phyloP scores from a whole-genome alignment of 805 yeast genomes.

The Yarrowia alimentaria region DNA sequence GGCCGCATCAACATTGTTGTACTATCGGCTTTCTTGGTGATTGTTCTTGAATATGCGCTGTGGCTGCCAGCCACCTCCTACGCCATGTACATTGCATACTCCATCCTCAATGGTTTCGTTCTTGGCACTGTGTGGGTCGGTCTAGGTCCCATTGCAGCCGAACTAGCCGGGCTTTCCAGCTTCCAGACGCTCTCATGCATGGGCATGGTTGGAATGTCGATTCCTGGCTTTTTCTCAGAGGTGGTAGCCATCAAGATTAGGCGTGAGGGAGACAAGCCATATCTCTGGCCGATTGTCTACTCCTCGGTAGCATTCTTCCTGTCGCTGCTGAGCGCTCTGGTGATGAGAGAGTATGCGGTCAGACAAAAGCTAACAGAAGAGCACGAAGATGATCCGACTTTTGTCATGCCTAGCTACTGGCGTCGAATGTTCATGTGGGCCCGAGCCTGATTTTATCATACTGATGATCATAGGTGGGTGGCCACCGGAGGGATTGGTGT shows the following conservation, averaged over 20 bases:
- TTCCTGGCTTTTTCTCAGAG: conserved; percentile 25
- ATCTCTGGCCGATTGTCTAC: conserved; percentile 27
- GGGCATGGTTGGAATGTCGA: conserved; percentile 19
- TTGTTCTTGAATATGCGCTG: conserved; percentile 36
- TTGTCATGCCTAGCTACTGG: conserved; percentile 12
- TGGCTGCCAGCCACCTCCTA: conserved; percentile 30
- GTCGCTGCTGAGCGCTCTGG: conserved; percentile 1
- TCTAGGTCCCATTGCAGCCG: conserved; percentile 20
- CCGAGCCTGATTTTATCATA: background rate
- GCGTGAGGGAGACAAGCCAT: conserved; percentile 21
- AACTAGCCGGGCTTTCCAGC: conserved; percentile 2
- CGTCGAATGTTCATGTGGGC: conserved; percentile 20
- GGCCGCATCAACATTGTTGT: conserved; percentile 47
- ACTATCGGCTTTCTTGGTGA: conserved; percentile 38
- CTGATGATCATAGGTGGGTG: too few relatives aligned
- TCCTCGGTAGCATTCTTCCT: conserved; percentile 22
- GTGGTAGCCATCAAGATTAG: conserved; percentile 23
- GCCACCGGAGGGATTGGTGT: too few relatives aligned
- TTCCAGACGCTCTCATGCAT: conserved; percentile 22
- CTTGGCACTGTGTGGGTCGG: conserved; percentile 36
- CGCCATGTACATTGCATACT: conserved; percentile 34
- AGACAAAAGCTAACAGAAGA: background rate
- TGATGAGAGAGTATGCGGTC: conserved; percentile 20
- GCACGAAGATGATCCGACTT: conserved; percentile 1
- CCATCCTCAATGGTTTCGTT: conserved; percentile 41